Conservation (phyloP, 2,329 filamentous ascomycete genomes). For the Blumeria hordei region DNA sequence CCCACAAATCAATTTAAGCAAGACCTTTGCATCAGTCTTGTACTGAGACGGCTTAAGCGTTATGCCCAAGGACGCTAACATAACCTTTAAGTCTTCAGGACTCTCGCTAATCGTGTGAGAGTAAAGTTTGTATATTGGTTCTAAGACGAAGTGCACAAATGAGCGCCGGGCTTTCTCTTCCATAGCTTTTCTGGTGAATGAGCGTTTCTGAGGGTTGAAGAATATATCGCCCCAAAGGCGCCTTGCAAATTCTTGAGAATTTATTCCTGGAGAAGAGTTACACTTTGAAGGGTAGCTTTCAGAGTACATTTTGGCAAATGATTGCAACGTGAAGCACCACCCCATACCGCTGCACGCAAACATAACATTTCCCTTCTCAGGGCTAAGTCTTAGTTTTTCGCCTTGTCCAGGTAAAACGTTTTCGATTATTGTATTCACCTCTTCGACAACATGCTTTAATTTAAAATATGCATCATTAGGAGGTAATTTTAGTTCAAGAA, state of each 20-base stretch:
- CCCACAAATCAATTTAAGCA: conserved; percentile 73
- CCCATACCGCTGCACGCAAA: conserved; percentile 85
- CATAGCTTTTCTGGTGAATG: conserved; percentile 68
- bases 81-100: conserved; percentile 59
- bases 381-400: conserved; percentile 59
- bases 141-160: conserved; percentile 84
- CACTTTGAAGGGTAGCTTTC: conserved; percentile 38
- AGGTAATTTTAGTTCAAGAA: conserved; percentile 80
- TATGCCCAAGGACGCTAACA: conserved; percentile 60
- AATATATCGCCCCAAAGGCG: conserved; percentile 93
- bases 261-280: conserved; percentile 32
- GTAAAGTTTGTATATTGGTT: conserved; percentile 95
- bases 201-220: conserved; percentile 74
- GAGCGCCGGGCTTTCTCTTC: conserved; percentile 63
- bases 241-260: conserved; percentile 57
- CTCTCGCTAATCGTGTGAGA: conserved; percentile 84
- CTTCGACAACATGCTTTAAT: conserved; percentile 92
- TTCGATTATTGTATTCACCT: conserved; percentile 90
- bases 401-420: conserved; percentile 63
- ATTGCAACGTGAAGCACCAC: conserved; percentile 88
- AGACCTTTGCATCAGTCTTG: conserved; percentile 66
- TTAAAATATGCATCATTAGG: conserved; percentile 97
- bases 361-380: conserved; percentile 93
- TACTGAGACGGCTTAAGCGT: conserved; percentile 77
- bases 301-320: conserved; percentile 90